Percentiles rank a stretch among this genome's conserved stretches.
phyloP scores from a whole-genome alignment of 2,329 filamentous ascomycete species.

The Harringtonia aguacate region DNA sequence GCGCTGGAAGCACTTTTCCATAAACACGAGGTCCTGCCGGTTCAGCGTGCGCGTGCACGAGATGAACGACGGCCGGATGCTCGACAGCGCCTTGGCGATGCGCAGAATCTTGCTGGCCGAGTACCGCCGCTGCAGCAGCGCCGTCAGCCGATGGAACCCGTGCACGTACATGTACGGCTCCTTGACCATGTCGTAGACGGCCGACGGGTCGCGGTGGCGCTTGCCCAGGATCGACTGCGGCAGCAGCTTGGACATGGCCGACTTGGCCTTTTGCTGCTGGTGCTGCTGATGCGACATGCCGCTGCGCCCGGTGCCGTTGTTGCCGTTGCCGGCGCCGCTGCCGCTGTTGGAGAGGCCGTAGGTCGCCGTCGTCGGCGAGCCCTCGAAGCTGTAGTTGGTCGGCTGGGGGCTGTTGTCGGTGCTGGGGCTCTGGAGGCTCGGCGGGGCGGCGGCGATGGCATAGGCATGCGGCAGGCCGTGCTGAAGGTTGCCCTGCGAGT shows the following conservation, averaged over 20 bases:
- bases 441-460: constrained; percentile 52
- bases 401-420: constrained; percentile 53
- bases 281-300: constrained; percentile 6
- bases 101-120: constrained; percentile 64
- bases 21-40: constrained; percentile 83
- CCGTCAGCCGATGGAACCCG: constrained; percentile 81
- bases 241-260: constrained; percentile 27
- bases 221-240: constrained; percentile 46
- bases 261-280: constrained; percentile 28
- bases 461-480: constrained; percentile 55
- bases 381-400: constrained; percentile 41
- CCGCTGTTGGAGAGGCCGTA: constrained; percentile 13
- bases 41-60: constrained; percentile 84
- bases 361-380: constrained; percentile 35
- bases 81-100: constrained; percentile 79
- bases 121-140: constrained; percentile 69
- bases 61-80: constrained; percentile 87
- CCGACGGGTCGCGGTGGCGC: constrained; percentile 61
- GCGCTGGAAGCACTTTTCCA: constrained; percentile 94
- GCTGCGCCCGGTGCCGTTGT: constrained; percentile 6
- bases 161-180: constrained; percentile 86
- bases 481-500: constrained; percentile 47
- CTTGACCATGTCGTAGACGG: constrained; percentile 80
- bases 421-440: constrained; percentile 51
- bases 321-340: constrained; percentile 4